phyloP scores from a whole-genome alignment of 2,329 filamentous ascomycete genomes.

The Pestalotiopsis sp. region DNA sequence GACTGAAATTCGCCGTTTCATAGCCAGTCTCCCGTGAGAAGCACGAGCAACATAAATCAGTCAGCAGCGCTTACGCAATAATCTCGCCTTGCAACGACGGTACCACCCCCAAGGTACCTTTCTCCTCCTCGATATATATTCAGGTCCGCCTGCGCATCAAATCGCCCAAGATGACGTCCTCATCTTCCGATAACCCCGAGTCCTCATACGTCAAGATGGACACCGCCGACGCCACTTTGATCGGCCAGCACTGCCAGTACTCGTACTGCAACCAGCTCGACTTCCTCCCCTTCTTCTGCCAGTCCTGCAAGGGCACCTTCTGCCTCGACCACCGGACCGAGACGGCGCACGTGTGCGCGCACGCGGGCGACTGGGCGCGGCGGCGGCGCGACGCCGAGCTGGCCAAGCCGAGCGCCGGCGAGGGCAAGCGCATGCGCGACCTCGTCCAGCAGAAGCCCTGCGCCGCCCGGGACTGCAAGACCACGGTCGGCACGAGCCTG shows the following conservation, averaged over 20 bases:
- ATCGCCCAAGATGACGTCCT: constrained; percentile 54
- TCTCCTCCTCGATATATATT: constrained; percentile 19
- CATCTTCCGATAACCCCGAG: constrained; percentile 43
- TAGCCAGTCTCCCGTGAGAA: neutral
- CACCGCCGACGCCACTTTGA: constrained; percentile 76
- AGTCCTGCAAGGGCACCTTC: constrained; percentile 82
- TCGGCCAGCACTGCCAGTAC: constrained; percentile 90
- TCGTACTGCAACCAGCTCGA: constrained; percentile 93
- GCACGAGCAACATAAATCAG: constrained; percentile 7
- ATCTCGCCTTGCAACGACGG: constrained; percentile 20
- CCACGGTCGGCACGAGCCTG: constrained; percentile 69
- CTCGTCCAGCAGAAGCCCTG: constrained; percentile 68
- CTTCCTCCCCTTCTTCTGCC: constrained; percentile 93
- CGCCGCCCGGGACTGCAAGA: constrained; percentile 68
- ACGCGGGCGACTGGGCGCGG: constrained; percentile 65
- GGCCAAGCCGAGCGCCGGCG: constrained; percentile 55
- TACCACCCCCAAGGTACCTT: neutral
- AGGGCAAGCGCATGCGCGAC: constrained; percentile 57
- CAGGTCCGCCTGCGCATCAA: neutral
- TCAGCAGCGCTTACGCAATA: constrained; percentile 27
- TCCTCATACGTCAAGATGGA: constrained; percentile 74
- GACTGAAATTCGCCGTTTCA: neutral
- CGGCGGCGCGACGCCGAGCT: constrained; percentile 58
- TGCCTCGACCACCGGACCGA: constrained; percentile 95
- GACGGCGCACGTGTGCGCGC: constrained; percentile 71